Evolutionary conservation across 345 rosid species (phyloP), one percentile per base, ranked within the genome.

Genomic region (Eucalyptus pumila): DNA sequence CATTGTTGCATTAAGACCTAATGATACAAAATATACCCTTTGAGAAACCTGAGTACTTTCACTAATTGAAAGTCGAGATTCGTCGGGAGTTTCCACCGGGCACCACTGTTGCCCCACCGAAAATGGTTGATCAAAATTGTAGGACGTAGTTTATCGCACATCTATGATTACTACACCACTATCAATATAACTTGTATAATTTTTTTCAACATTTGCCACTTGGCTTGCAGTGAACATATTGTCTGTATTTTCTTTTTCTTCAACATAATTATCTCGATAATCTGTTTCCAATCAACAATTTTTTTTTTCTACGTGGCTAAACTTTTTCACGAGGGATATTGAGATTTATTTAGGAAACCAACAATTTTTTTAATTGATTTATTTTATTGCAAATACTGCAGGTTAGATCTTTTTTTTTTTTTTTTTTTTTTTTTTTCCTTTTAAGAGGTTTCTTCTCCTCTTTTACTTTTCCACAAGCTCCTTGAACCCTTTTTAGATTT

Each of bases 91-190:
- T 17, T 8, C 42, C 80, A 16, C 42, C 40, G 80, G 11, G 23
- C 23, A 0, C 6, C 34, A 15, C 2, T 16, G 2, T 67, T 4
- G 23, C 40, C 23, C 40, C 23, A 16, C 80, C 7, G 1, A 1
- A 8, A 40, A 8, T 5, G 42, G 80, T 17, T 4, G 42, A 23
- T 56, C 27, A 9, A 56, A 6, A 56, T 9, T 56, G 30, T 24
- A 10, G 62, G 26, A 56, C 62, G 26, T 24, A 58, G n/a, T 58
- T 58, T 13, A 58, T 58, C 14, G 1, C 65, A 3, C 7, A 26
- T 56, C 14, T 24, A 0, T 58, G 30, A 58, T 58, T 58, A 11
- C 65, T 58, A 8, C 65, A 11, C n/a, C 14, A 58, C 65, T 58
- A 58, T 58, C 65, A 4, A 10, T 52, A 52, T 52, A 19, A 8